Percentiles rank a stretch among this genome's conserved stretches.
Evolutionary conservation across 345 rosid genomes (phyloP).

Genomic region (Dipteronia dyeriana): DNA sequence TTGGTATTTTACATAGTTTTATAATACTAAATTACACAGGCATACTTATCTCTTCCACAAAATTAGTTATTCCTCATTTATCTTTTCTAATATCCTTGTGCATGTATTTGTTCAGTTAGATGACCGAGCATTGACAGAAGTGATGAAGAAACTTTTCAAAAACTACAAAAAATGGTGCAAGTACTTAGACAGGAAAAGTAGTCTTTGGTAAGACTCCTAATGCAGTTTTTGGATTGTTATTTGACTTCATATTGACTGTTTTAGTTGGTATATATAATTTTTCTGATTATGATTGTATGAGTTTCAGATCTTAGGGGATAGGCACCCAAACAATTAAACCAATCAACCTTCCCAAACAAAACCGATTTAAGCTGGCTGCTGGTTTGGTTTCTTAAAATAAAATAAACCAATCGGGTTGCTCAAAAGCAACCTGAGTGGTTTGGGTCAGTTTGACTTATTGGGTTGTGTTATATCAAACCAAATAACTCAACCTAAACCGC

Average conservation of each 20-base stretch:
- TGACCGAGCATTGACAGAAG: slow-evolving; percentile 90
- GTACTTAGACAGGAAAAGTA: slow-evolving; percentile 92
- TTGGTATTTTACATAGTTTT: too few relatives aligned
- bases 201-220: slow-evolving; percentile 80
- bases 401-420: too few relatives aligned
- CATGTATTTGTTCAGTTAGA: slow-evolving; percentile 62
- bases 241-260: neutral
- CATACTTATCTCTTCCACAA: neutral
- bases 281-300: neutral
- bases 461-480: too few relatives aligned
- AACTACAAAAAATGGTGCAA: slow-evolving; percentile 99
- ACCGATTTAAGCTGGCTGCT: too few relatives aligned
- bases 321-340: too few relatives aligned
- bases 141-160: slow-evolving; percentile 99
- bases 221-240: slow-evolving; percentile 4
- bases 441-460: too few relatives aligned
- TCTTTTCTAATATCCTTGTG: neutral
- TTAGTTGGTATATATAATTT: neutral
- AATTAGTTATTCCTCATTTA: slow-evolving; percentile 1
- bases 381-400: too few relatives aligned
- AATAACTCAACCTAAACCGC: too few relatives aligned
- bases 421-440: too few relatives aligned
- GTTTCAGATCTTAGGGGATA: neutral
- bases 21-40: too few relatives aligned
- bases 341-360: too few relatives aligned